A percentile compares a stretch with the other conserved stretches of the same genome.
phyloP scores from a whole-genome alignment of 2,329 filamentous ascomycete genomes.

The Colletotrichum godetiae region DNA sequence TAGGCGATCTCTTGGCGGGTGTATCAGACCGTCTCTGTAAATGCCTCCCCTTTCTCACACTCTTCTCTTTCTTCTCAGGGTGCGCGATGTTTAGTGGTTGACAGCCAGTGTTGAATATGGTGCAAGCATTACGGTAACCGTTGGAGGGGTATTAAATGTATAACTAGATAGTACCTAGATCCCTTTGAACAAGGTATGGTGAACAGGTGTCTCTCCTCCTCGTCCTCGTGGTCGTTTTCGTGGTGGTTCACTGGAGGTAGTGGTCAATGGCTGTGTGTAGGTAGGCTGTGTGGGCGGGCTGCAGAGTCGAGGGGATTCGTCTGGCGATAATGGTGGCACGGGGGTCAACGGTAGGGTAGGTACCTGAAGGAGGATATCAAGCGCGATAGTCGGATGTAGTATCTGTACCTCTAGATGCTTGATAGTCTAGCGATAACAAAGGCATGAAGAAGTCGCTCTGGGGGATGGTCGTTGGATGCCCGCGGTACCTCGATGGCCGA shows the following conservation, averaged over 20 bases:
- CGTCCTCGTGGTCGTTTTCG: background rate
- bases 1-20: constrained; percentile 12
- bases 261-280: background rate
- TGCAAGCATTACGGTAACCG: background rate
- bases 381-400: background rate
- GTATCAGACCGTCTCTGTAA: constrained; percentile 16
- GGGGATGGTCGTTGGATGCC: background rate
- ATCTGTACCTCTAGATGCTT: background rate
- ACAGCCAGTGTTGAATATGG: background rate
- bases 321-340: background rate
- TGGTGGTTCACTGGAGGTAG: too few species aligned
- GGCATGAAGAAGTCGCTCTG: background rate
- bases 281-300: background rate
- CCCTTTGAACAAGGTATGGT: background rate
- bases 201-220: background rate
- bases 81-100: background rate
- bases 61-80: background rate
- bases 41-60: background rate
- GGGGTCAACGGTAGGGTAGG: background rate
- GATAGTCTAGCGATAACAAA: background rate
- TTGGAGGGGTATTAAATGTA: background rate
- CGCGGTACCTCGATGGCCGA: background rate
- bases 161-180: too few species aligned
- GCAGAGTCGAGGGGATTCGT: background rate
- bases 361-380: background rate